A percentile compares a stretch with the other conserved stretches of the same genome.
Evolutionary conservation across 441 rosid genomes (phyloP).

Genomic region (Theobroma grandiflorum): DNA sequence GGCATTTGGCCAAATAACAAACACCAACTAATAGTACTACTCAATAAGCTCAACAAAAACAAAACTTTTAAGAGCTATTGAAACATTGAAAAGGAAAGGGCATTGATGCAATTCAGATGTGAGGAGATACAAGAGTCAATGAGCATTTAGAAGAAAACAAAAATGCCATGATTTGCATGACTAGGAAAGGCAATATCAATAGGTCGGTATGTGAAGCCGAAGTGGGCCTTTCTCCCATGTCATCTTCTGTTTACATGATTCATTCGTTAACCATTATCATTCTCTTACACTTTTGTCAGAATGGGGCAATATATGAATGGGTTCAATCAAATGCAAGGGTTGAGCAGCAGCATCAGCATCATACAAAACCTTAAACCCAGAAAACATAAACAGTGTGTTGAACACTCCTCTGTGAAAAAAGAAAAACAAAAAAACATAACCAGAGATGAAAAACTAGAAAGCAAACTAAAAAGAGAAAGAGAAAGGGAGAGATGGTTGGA

Average conservation of each 20-base stretch:
- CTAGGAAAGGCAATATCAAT: not conserved
- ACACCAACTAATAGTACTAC: not conserved
- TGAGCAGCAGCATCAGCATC: not conserved
- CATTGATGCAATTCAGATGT: not conserved
- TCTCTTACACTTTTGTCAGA: not conserved
- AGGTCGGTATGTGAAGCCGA: not conserved
- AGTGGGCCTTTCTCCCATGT: not conserved
- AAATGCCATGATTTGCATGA: not conserved
- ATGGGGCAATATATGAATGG: not conserved
- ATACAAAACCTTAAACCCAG: not conserved
- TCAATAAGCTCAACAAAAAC: not conserved
- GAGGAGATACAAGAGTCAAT: not conserved
- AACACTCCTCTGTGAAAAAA: not conserved
- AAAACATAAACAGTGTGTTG: not conserved
- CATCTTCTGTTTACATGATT: not conserved
- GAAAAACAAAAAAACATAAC: not conserved
- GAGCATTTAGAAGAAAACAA: not conserved
- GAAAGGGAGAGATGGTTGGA: not conserved
- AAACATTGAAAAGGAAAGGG: not conserved
- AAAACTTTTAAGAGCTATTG: not conserved
- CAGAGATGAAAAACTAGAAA: not conserved
- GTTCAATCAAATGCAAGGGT: not conserved
- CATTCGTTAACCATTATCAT: not conserved
- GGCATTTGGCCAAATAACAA: not conserved
- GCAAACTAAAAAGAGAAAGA: not conserved